Percentiles rank a stretch among this genome's conserved stretches.
Conservation (phyloP, 192 early-diverging fungal genomes). For the Diversispora epigaea region DNA sequence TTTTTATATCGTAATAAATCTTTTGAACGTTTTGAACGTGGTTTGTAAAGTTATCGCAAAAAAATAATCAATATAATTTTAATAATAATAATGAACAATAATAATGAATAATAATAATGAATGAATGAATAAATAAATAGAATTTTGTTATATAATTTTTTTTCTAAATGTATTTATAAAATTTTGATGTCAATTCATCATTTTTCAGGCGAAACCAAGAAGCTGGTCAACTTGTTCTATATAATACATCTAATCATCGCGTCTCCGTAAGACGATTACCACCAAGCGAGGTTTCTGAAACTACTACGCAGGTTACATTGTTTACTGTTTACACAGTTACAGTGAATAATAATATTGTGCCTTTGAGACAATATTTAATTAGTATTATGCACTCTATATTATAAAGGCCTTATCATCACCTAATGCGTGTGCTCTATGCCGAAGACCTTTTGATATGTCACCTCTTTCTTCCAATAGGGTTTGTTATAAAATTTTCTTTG, state of each 20-base stretch:
- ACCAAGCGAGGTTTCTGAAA: conserved; percentile 24
- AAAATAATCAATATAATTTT: neutral
- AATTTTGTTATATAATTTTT: neutral
- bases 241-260: conserved; percentile 57
- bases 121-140: neutral
- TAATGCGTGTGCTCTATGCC: conserved; percentile 40
- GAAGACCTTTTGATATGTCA: conserved; percentile 37
- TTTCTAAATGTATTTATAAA: neutral
- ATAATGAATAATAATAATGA: neutral
- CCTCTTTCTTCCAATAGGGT: neutral
- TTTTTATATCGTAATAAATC: no score
- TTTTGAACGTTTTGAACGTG: neutral
- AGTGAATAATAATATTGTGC: neutral
- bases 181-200: conserved; percentile 15
- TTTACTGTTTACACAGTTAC: neutral
- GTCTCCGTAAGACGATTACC: conserved; percentile 49
- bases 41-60: no score
- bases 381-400: neutral
- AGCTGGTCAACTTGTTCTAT: conserved; percentile 62
- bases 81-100: neutral
- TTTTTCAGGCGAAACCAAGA: conserved; percentile 40
- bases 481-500: neutral
- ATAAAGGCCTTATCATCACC: conserved; percentile 32
- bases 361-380: no score
- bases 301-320: conserved; percentile 3